Evolutionary conservation across 495 filamentous ascomycete genomes (phyloP).

Genomic region (Hyaloscypha finlandica): DNA sequence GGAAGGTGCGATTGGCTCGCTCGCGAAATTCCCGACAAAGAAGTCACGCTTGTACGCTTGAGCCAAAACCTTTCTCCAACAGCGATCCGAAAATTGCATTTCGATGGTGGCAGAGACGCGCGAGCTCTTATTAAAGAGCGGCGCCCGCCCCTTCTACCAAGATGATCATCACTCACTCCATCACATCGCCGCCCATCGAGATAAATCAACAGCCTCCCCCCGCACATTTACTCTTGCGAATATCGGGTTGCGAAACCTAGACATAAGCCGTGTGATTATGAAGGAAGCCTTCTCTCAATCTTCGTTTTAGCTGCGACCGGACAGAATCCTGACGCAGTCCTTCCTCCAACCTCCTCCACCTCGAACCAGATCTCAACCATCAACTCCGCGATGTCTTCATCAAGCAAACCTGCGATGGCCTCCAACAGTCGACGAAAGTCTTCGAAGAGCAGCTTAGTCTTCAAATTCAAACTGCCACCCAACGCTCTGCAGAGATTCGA

Average conservation of each 20-base stretch:
- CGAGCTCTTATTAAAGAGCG: background rate
- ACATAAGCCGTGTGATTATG: background rate
- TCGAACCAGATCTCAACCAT: constrained; percentile 8
- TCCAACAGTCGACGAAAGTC: constrained; percentile 28
- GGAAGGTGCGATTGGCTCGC: background rate
- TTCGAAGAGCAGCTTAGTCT: constrained; percentile 40
- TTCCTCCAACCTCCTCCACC: background rate
- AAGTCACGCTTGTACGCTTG: background rate
- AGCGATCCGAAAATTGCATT: background rate
- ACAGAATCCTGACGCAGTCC: background rate
- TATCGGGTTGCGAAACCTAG: background rate
- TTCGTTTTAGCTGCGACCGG: background rate
- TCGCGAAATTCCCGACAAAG: background rate
- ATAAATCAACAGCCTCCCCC: background rate
- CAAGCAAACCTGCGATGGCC: constrained; percentile 28
- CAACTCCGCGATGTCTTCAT: constrained; percentile 35
- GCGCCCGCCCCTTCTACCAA: background rate
- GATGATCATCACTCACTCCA: background rate
- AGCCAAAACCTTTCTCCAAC: background rate
- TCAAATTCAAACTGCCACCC: constrained; percentile 57
- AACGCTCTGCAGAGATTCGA: constrained; percentile 50
- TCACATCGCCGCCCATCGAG: background rate
- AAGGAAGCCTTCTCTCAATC: background rate
- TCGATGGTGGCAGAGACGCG: background rate
- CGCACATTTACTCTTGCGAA: background rate